Percentiles rank a stretch among this genome's conserved stretches.
Conservation (phyloP, 441 rosid species). For the Arabidopsis lyrata region DNA sequence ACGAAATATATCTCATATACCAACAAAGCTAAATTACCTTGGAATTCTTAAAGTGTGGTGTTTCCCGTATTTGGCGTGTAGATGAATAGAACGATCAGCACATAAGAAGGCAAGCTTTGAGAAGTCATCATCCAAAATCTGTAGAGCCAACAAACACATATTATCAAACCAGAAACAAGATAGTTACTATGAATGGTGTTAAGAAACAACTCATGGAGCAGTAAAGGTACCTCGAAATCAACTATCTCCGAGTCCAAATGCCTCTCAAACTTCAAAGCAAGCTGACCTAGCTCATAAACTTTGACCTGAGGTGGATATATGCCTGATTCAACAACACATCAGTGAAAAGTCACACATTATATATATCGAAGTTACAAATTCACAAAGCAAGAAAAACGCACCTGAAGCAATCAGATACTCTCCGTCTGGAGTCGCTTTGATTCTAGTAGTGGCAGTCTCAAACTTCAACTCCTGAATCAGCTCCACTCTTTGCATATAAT, state of each 20-base stretch:
- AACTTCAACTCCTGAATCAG: slow-evolving; percentile 81
- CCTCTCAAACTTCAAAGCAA: slow-evolving; percentile 87
- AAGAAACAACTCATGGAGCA: slow-evolving; percentile 3
- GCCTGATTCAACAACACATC: slow-evolving; percentile 50
- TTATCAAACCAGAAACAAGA: slow-evolving; percentile 1
- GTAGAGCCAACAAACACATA: slow-evolving; percentile 33
- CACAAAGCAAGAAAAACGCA: slow-evolving; percentile 33
- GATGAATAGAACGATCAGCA: slow-evolving; percentile 84
- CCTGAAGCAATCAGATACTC: slow-evolving; percentile 87
- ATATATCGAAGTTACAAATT: not conserved
- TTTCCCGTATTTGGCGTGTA: slow-evolving; percentile 94
- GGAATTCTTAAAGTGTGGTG: slow-evolving; percentile 86
- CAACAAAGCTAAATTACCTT: slow-evolving; percentile 54
- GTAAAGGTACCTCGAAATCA: slow-evolving; percentile 71
- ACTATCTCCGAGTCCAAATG: slow-evolving; percentile 85
- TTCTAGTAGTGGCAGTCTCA: slow-evolving; percentile 78
- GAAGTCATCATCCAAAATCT: slow-evolving; percentile 84
- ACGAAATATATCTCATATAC: slow-evolving; percentile 11
- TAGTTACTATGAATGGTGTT: not conserved
- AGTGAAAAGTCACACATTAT: not conserved
- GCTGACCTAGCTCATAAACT: slow-evolving; percentile 80
- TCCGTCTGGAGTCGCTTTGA: slow-evolving; percentile 82
- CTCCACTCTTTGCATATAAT: slow-evolving; percentile 50
- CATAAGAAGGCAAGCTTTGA: slow-evolving; percentile 94
- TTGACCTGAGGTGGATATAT: slow-evolving; percentile 91